Conservation (phyloP, 306 rosid genomes). For the Inga oerstediana region DNA sequence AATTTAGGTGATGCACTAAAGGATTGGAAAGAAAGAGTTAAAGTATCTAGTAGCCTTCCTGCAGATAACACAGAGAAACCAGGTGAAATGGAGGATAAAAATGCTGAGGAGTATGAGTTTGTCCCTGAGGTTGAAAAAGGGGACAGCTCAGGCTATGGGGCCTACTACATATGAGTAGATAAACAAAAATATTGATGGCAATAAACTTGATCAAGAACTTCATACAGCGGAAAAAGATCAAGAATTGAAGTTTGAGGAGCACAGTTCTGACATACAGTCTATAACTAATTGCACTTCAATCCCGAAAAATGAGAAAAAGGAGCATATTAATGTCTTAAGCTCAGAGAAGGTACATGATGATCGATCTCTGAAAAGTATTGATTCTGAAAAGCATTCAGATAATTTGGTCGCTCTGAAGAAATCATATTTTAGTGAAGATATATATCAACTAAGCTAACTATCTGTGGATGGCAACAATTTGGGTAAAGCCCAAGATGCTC, state of each 20-base stretch:
- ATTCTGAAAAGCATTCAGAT: constrained; percentile 41
- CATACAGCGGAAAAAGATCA: constrained; percentile 42
- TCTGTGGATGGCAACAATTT: constrained; percentile 62
- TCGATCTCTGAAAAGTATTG: constrained; percentile 43
- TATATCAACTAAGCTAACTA: constrained; percentile 49
- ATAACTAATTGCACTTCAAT: constrained; percentile 36
- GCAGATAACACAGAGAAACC: constrained; percentile 46
- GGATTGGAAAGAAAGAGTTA: constrained; percentile 76
- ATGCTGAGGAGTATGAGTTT: constrained; percentile 85
- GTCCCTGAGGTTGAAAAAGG: constrained; percentile 76
- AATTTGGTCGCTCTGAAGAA: constrained; percentile 63
- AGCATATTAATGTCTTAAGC: constrained; percentile 44
- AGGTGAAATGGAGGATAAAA: constrained; percentile 61
- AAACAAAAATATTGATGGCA: constrained; percentile 48
- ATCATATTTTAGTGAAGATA: constrained; percentile 53
- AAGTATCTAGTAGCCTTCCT: constrained; percentile 61
- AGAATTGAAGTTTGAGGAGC: constrained; percentile 57
- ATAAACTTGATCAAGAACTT: constrained; percentile 46
- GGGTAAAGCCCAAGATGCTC: constrained; percentile 61
- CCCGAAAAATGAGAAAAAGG: constrained; percentile 47
- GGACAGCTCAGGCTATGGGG: constrained; percentile 89
- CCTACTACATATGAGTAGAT: constrained; percentile 83
- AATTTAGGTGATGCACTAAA: constrained; percentile 71
- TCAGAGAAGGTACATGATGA: constrained; percentile 51
- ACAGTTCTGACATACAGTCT: constrained; percentile 48